Evolutionary conservation across 2,329 filamentous ascomycete genomes (phyloP), one percentile per base, ranked within the genome.

Genomic region (Penicillium brevicompactum): DNA sequence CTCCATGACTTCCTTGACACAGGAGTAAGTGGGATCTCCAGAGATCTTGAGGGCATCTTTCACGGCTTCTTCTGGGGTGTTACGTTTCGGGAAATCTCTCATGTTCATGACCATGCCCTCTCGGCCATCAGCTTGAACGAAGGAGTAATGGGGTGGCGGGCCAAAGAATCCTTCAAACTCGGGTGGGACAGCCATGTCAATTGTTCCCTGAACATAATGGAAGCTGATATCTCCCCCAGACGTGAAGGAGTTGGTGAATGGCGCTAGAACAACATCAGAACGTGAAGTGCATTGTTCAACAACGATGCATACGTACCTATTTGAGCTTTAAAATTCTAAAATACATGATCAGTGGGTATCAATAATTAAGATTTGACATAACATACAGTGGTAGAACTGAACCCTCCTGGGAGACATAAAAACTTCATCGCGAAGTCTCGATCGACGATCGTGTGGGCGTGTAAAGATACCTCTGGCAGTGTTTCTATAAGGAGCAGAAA

Each of bases 111-210:
- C 47, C 3, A 56, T 34, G 18, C 46, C 27, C 5, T 51, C 49
- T 1, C 52, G 58, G 7, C 49, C 48, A 37, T 60, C 58, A 11
- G 49, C 46, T 6, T 48, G 37, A 2, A 48, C 44, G 14, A 65
- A 65, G 2, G 61, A 58, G 43, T 51, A 64, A 32, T 65, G 57
- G 18, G 63, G 63, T n/a, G 63, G 60, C 2, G 60, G 63, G 13
- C 62, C 63, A 16, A 65, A 65, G 24, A 65, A 65, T 0, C 57
- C 60, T 3, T 53, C 58, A 37, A 53, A 52, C n/a, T 61, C 52
- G 2, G 51, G 43, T 7, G 58, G 55, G 3, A 57, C 42, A 13
- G 48, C 16, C 9, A 65, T 55, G 9, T 58, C 53, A 5, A 51
- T 51, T 11, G 46, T 51, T 31, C 63, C 63, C 40, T 64, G 62